phyloP scores from a whole-genome alignment of 2,329 filamentous ascomycete species.

The Pseudopithomyces maydicus region DNA sequence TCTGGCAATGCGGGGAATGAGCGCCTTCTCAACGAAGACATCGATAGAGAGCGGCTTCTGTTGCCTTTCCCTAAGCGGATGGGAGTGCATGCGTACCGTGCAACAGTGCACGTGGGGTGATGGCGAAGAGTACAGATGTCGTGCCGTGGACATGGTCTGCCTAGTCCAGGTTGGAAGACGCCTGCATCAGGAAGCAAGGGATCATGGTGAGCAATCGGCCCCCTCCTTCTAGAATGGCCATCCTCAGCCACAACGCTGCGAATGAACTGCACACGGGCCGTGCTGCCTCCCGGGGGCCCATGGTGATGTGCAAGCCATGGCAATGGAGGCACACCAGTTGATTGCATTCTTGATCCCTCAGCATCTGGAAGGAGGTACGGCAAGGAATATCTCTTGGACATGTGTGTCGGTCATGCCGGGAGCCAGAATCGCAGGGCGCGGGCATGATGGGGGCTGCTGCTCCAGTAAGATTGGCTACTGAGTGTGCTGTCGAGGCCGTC shows the following conservation, averaged over 20 bases:
- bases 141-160: constrained; percentile 18
- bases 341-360: constrained; percentile 10
- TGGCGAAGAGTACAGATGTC: constrained; percentile 9
- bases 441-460: constrained; percentile 30
- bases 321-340: constrained; percentile 15
- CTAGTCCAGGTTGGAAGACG: constrained; percentile 14
- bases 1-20: background rate
- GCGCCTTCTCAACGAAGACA: constrained; percentile 10
- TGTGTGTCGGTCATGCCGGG: constrained; percentile 3
- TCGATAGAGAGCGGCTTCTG: constrained; percentile 12
- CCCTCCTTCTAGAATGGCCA: constrained; percentile 16
- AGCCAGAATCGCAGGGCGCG: background rate
- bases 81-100: constrained; percentile 26
- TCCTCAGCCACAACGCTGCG: constrained; percentile 5
- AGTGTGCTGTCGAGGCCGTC: constrained; percentile 14
- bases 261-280: constrained; percentile 10
- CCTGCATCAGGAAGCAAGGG: constrained; percentile 31
- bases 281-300: constrained; percentile 12
- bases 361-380: background rate
- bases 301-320: constrained; percentile 12
- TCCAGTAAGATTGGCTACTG: constrained; percentile 12
- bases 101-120: constrained; percentile 29
- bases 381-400: background rate
- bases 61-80: constrained; percentile 21
- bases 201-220: background rate